Evolutionary conservation across 331 rosid genomes (phyloP).

Genomic region (Malus hybrid): DNA sequence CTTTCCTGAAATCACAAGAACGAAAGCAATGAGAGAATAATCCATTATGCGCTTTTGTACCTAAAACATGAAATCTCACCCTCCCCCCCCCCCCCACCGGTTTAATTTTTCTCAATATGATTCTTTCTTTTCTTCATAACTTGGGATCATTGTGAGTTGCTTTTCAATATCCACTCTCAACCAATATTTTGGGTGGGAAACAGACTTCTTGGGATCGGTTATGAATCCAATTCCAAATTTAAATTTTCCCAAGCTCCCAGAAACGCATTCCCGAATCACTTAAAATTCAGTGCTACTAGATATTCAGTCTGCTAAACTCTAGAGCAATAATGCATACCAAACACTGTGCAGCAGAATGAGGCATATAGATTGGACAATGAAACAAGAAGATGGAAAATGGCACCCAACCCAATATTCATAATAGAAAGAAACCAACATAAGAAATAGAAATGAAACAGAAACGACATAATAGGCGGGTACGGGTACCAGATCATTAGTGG

Average conservation of each 20-base stretch:
- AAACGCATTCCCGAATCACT: not conserved
- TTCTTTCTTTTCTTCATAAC: not conserved
- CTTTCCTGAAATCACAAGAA: conserved; percentile 56
- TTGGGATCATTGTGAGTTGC: not conserved
- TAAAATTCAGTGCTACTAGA: not conserved
- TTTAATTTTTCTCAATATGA: not conserved
- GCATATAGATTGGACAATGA: not conserved
- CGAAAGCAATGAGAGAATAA: not conserved
- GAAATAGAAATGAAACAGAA: conserved; percentile 3
- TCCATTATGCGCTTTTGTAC: not conserved
- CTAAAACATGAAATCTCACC: not conserved
- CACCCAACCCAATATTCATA: not conserved
- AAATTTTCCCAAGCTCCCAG: not conserved
- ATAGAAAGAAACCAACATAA: not conserved
- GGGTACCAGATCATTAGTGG: conserved; percentile 67
- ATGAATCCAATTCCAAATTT: not conserved
- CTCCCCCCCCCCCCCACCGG: no score
- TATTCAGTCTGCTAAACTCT: not conserved
- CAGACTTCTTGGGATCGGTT: not conserved
- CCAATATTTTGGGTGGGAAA: not conserved
- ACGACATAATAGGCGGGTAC: not conserved
- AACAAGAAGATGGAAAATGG: not conserved
- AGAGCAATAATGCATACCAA: not conserved
- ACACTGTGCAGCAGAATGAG: not conserved
- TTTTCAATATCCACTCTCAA: not conserved